Base-by-base conservation (phyloP, 1,284 basidiomycete genomes). In the Pseudozyma sp. region DNA sequence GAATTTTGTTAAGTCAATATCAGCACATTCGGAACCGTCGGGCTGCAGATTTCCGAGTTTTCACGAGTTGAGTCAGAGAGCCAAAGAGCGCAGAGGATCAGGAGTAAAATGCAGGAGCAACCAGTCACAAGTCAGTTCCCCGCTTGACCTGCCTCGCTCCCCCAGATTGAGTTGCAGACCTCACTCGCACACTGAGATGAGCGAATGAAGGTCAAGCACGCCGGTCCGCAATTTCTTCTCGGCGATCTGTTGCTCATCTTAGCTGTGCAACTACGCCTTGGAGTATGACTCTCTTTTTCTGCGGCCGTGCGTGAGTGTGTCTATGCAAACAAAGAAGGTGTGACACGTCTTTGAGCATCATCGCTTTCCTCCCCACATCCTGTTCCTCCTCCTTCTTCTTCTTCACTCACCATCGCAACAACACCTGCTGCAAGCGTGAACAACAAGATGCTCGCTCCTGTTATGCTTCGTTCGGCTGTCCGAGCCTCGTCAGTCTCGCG, bases 11-110 rank as follows among this genome's bases (percentile, higher is more conserved):
- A 53, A 40, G 35, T 51, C 49, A 35, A 34, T 1, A 18, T 7
- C n/a, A 19, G 11, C 35, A 16, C 11, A n/a, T 47, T 59, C 53
- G 67, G 67, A 50, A 49, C 55, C 59, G 58, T 36, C 56, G 48
- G 55, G 52, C 51, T 12, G 19, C 13, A 58, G 68, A 70, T 65
- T 54, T 56, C 62, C 68, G 58, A 55, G 16, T 70, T 70, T 70
- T 70, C 68, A 70, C 68, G 68, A 64, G 60, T 59, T 70, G 68
- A 70, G 54, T 70, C 68, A 65, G 57, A 70, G 53, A 39, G 35
- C 18, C 13, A 45, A n/a, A 11, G 5, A 38, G 14, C 44, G 19
- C 40, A 19, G 34, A 40, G 19, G 31, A 11, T 10, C 18, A 18
- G 25, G 49, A 18, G 25, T 31, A 31, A 31, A 31, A 31, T 31